These are phyloP conservation scores for Jimgerdemannia flammicorona DNA, from an alignment of 192 early-diverging fungal genomes.

Conservation along the genomic window DNA sequence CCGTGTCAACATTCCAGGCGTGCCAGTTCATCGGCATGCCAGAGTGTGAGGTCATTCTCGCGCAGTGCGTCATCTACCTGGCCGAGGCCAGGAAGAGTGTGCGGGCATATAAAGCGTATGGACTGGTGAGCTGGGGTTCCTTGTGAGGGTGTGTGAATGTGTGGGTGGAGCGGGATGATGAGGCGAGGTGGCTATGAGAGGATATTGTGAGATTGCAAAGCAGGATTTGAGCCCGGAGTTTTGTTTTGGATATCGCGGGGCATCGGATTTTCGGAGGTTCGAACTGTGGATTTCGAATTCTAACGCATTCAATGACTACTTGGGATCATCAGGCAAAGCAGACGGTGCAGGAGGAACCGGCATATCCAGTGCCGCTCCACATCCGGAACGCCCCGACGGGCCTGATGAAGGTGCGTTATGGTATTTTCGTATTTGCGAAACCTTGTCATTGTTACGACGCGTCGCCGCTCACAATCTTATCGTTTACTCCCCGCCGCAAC, in stretches of 20 bases:
- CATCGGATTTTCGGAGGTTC: no score
- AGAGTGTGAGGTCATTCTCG: conserved; percentile 84
- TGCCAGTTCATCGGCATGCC: conserved; percentile 90
- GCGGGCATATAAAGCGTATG: conserved; percentile 74
- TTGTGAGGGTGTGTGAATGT: not conserved
- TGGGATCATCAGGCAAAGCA: conserved; percentile 46
- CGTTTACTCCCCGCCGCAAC: not conserved
- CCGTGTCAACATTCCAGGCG: conserved; percentile 74
- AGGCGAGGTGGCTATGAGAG: no score
- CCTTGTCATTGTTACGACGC: not conserved
- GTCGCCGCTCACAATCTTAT: not conserved
- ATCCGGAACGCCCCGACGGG: conserved; percentile 77
- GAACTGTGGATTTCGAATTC: no score
- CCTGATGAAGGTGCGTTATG: conserved; percentile 82
- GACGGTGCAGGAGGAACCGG: conserved; percentile 51
- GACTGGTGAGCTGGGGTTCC: conserved; percentile 30
- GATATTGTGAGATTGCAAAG: not conserved
- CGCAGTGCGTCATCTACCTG: conserved; percentile 75
- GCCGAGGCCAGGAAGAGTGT: conserved; percentile 82
- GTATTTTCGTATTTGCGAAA: conserved; percentile 1
- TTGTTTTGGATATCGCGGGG: no score
- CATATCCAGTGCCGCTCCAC: conserved; percentile 81
- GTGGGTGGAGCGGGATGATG: not conserved
- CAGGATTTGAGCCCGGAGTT: no score
- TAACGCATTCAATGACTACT: no score